A percentile compares a stretch with the other conserved stretches of the same genome.
phyloP scores from a whole-genome alignment of 805 yeast genomes.

The Hyphopichia homilentoma region DNA sequence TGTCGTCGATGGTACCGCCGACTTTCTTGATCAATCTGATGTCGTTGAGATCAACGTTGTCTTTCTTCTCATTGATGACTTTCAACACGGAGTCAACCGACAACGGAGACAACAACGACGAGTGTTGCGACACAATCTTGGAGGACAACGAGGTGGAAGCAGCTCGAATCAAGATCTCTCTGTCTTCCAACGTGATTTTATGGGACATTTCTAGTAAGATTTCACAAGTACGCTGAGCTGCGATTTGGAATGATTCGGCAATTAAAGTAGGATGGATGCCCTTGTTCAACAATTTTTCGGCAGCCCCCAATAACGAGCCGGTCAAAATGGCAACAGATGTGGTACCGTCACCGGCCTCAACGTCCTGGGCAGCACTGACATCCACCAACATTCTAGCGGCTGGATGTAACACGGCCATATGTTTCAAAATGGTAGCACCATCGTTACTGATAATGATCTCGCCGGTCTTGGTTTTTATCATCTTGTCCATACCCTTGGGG shows the following conservation, averaged over 20 bases:
- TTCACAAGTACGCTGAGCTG: conserved; percentile 79
- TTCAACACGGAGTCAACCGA: conserved; percentile 90
- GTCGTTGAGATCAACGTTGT: conserved; percentile 78
- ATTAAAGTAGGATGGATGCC: conserved; percentile 96
- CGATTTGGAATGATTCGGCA: conserved; percentile 89
- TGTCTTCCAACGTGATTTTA: conserved; percentile 72
- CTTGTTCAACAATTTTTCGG: conserved; percentile 81
- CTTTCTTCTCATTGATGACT: conserved; percentile 59
- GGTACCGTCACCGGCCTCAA: conserved; percentile 99
- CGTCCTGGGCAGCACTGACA: conserved; percentile 95
- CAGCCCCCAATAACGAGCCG: conserved; percentile 92
- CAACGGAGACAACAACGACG: conserved; percentile 81
- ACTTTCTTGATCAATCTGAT: conserved; percentile 88
- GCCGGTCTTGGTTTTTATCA: conserved; percentile 92
- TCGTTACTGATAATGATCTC: conserved; percentile 94
- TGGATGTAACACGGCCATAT: conserved; percentile 98
- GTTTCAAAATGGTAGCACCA: conserved; percentile 94
- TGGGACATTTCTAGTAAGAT: conserved; percentile 81
- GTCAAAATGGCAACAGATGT: conserved; percentile 95
- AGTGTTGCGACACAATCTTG: conserved; percentile 92
- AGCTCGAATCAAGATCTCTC: conserved; percentile 82
- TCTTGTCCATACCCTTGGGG: conserved; percentile 99
- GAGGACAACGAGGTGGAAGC: conserved; percentile 93
- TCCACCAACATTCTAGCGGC: conserved; percentile 98
- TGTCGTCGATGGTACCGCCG: conserved; percentile 97